These are phyloP conservation scores for Agroathelia rolfsii DNA, from an alignment of 1,284 basidiomycete species.

Conservation along the genomic window DNA sequence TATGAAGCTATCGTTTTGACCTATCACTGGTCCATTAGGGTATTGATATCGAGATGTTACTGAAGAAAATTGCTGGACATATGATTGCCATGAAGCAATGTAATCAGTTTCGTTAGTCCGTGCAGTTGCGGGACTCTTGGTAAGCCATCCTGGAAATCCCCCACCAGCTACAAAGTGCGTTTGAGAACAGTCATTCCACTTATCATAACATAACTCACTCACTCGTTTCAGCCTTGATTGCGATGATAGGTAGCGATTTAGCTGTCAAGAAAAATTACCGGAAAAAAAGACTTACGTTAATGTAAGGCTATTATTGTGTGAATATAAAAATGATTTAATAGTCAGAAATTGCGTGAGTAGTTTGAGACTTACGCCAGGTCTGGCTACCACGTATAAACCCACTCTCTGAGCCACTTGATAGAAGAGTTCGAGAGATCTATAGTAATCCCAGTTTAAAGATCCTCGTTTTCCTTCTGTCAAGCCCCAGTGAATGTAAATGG, in stretches of 20 bases:
- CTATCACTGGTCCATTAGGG: constrained; percentile 35
- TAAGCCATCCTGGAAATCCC: constrained; percentile 40
- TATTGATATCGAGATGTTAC: too few species aligned
- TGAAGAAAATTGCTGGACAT: too few species aligned
- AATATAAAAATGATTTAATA: background rate
- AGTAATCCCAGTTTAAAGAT: constrained; percentile 20
- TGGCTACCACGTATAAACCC: constrained; percentile 55
- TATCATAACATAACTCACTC: too few species aligned
- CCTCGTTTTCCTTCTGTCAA: constrained; percentile 42
- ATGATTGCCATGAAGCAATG: constrained; percentile 34
- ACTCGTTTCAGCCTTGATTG: constrained; percentile 29
- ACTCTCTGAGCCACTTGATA: constrained; percentile 52
- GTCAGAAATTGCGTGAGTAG: constrained; percentile 1
- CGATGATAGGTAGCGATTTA: background rate
- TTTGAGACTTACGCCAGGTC: constrained; percentile 36
- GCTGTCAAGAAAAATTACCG: background rate
- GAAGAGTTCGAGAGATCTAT: constrained; percentile 22
- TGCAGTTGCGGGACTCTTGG: constrained; percentile 29
- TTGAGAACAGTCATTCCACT: too few species aligned
- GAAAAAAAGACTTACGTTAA: constrained; percentile 12
- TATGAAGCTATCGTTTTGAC: constrained; percentile 11
- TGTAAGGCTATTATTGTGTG: constrained; percentile 12
- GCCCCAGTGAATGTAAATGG: constrained; percentile 69
- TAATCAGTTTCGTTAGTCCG: constrained; percentile 35
- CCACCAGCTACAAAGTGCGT: constrained; percentile 25